Evolutionary conservation across 2,329 filamentous ascomycete genomes (phyloP).

Genomic region (Diaporthe sp.): DNA sequence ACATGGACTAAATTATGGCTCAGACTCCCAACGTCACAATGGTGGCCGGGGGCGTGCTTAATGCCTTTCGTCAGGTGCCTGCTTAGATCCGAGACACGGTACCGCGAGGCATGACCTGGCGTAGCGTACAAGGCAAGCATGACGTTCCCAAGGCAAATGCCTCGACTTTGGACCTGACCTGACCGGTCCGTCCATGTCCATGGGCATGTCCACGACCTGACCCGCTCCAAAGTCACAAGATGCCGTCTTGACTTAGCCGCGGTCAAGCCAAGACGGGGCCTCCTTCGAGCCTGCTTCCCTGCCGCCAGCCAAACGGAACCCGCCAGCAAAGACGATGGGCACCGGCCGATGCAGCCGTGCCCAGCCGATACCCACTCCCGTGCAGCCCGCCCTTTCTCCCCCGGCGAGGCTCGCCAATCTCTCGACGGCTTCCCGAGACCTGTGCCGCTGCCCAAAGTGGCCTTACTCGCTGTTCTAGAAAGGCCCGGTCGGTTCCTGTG

Average conservation of each 20-base stretch:
- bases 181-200: background rate
- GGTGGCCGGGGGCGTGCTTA: background rate
- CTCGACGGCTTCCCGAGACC: conserved; percentile 20
- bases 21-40: background rate
- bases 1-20: background rate
- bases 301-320: conserved; percentile 28
- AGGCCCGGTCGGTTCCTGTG: background rate
- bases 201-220: background rate
- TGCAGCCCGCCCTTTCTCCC: conserved; percentile 5
- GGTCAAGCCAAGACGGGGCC: background rate
- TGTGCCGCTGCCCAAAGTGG: conserved; percentile 8
- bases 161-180: background rate
- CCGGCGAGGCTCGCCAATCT: conserved; percentile 24
- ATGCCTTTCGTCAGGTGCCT: background rate
- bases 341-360: conserved; percentile 20
- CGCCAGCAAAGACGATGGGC: conserved; percentile 32
- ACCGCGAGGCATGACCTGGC: background rate
- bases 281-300: background rate
- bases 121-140: background rate
- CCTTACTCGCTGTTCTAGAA: background rate
- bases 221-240: conserved; percentile 8
- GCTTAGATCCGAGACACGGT: background rate
- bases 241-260: background rate
- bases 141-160: background rate
- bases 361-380: conserved; percentile 27